A percentile compares a stretch with the other conserved stretches of the same genome.
phyloP scores from a whole-genome alignment of 139 green algal species.

The Microglena sp. region DNA sequence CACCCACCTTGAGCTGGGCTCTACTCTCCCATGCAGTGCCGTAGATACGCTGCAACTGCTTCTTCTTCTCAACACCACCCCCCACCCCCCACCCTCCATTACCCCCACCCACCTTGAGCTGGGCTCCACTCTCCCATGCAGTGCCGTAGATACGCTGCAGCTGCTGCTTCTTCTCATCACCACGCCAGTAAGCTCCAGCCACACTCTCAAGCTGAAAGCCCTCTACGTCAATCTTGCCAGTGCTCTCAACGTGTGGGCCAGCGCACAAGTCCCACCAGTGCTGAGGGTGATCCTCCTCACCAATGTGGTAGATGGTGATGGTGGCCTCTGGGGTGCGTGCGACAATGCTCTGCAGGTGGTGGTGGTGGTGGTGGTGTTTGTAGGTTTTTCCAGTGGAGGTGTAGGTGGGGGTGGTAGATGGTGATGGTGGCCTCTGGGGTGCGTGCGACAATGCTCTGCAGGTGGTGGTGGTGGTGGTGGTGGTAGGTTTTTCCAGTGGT shows the following conservation, averaged over 20 bases:
- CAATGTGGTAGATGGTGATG: conserved; percentile 99
- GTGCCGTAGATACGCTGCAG: conserved; percentile 92
- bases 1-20: conserved; percentile 51
- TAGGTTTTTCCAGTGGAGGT: too few relatives aligned
- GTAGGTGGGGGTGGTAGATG: too few relatives aligned
- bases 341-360: conserved; percentile 75
- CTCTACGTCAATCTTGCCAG: conserved; percentile 64
- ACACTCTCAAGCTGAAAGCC: conserved; percentile 86
- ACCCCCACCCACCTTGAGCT: too few relatives aligned
- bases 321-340: conserved; percentile 50
- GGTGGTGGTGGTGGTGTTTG: too few relatives aligned
- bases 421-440: too few relatives aligned
- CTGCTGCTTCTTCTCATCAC: conserved; percentile 79
- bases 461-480: too few relatives aligned
- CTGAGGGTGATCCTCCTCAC: conserved; percentile 48
- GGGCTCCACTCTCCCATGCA: conserved; percentile 62
- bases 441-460: too few relatives aligned
- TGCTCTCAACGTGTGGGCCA: conserved; percentile 84
- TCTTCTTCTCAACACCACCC: conserved; percentile 81
- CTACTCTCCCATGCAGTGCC: conserved; percentile 82
- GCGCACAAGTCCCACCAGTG: conserved; percentile 43
- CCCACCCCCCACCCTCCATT: too few relatives aligned
- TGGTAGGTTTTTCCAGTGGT: too few relatives aligned
- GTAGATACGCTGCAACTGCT: conserved; percentile 86
- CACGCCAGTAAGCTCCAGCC: conserved; percentile 84